These are phyloP conservation scores for Stereocaulon alpinum DNA, from an alignment of 495 filamentous ascomycete species.

Conservation along the genomic window DNA sequence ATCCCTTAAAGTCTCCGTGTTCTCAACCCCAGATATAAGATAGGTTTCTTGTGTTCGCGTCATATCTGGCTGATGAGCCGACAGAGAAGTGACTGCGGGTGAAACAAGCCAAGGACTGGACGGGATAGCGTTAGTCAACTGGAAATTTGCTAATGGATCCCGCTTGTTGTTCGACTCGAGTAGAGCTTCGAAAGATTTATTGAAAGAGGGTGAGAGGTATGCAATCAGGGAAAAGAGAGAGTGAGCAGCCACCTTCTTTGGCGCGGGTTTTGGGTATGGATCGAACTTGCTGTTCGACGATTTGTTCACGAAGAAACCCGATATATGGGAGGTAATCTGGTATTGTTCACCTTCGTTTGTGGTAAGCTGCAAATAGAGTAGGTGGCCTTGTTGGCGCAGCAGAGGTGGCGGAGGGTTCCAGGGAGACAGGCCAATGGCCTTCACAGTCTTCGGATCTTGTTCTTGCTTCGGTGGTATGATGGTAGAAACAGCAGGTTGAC, in stretches of 20 bases:
- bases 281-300: conserved; percentile 87
- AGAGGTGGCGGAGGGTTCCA: conserved; percentile 96
- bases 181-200: conserved; percentile 56
- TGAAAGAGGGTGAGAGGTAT: conserved; percentile 74
- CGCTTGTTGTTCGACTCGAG: conserved; percentile 72
- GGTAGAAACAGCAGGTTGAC: conserved; percentile 51
- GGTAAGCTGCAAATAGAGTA: conserved; percentile 79
- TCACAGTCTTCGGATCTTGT: conserved; percentile 74
- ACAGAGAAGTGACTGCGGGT: conserved; percentile 47
- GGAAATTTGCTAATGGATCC: conserved; percentile 86
- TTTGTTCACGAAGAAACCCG: conserved; percentile 94
- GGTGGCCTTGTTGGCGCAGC: conserved; percentile 80
- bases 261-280: conserved; percentile 60
- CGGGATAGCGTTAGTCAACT: conserved; percentile 86
- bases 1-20: conserved; percentile 84
- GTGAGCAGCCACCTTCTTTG: conserved; percentile 64
- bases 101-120: conserved; percentile 88
- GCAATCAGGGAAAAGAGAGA: conserved; percentile 75
- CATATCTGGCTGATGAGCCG: conserved; percentile 68
- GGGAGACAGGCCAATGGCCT: conserved; percentile 73
- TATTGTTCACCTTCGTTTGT: conserved; percentile 88
- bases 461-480: conserved; percentile 57
- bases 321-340: conserved; percentile 85
- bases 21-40: conserved; percentile 80
- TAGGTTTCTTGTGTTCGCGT: conserved; percentile 89